These are phyloP conservation scores for Linum tenue DNA, from an alignment of 345 rosid genomes.

Conservation along the genomic window DNA sequence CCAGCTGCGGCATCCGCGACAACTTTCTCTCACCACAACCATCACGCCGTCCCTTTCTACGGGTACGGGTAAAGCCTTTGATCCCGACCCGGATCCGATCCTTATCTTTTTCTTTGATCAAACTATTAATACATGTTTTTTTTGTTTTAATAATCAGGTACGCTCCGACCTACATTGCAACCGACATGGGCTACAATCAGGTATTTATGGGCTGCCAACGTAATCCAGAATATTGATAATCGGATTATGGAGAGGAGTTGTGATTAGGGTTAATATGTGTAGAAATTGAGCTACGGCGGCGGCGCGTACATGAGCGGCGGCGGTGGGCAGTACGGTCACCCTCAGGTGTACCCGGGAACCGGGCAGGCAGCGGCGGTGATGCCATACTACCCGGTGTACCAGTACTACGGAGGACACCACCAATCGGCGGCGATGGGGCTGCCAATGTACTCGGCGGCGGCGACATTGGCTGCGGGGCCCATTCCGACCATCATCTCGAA, in stretches of 20 bases:
- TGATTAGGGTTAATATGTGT: slow-evolving; percentile 14
- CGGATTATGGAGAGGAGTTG: not conserved
- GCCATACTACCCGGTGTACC: slow-evolving; percentile 78
- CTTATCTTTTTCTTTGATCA: not conserved
- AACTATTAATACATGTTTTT: not conserved
- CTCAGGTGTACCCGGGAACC: slow-evolving; percentile 64
- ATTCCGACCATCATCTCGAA: slow-evolving; percentile 44
- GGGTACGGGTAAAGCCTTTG: slow-evolving; percentile 31
- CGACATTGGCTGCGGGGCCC: slow-evolving; percentile 30
- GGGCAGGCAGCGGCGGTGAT: slow-evolving; percentile 64
- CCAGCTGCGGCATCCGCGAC: slow-evolving; percentile 42
- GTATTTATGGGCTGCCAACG: slow-evolving; percentile 29
- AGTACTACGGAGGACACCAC: slow-evolving; percentile 23
- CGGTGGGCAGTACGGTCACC: slow-evolving; percentile 34
- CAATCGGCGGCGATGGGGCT: slow-evolving; percentile 70
- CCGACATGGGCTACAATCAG: slow-evolving; percentile 55
- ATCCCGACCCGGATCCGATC: not conserved
- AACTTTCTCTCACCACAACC: slow-evolving; percentile 49
- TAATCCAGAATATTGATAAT: too few relatives aligned
- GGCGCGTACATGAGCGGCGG: slow-evolving; percentile 67
- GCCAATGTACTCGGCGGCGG: slow-evolving; percentile 20
- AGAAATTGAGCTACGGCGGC: slow-evolving; percentile 63
- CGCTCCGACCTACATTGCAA: slow-evolving; percentile 54
- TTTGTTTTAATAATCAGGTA: slow-evolving; percentile 34
- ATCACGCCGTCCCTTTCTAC: slow-evolving; percentile 64